Evolutionary conservation across 2,329 filamentous ascomycete species (phyloP).

Genomic region (Cladophialophora exuberans): DNA sequence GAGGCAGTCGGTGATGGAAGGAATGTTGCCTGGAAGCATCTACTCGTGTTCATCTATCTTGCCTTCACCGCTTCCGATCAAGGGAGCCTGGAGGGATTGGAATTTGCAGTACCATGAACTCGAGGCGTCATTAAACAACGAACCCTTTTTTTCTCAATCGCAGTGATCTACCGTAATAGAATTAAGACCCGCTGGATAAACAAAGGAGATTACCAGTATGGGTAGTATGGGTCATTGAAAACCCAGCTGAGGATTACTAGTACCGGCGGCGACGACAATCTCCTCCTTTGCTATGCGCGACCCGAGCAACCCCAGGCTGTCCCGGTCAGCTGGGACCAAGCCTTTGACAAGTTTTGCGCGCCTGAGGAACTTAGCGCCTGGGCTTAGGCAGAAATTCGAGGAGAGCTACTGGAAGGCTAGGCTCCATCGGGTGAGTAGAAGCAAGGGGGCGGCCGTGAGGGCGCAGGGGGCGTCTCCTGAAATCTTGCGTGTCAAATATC

Average conservation of each 20-base stretch:
- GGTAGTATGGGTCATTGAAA: constrained; percentile 7
- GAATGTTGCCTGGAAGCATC: no score
- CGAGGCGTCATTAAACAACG: no score
- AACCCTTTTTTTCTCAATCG: no score
- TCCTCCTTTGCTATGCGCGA: constrained; percentile 14
- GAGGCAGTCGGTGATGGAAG: no score
- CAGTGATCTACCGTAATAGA: no score
- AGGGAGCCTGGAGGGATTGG: no score
- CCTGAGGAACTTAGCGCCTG: constrained; percentile 17
- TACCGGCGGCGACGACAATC: constrained; percentile 13
- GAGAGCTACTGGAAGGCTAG: constrained; percentile 3
- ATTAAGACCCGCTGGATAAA: not conserved
- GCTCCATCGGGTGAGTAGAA: constrained; percentile 20
- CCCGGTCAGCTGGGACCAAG: constrained; percentile 29
- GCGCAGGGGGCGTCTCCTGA: constrained; percentile 12
- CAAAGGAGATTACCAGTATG: constrained; percentile 4
- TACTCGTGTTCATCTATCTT: no score
- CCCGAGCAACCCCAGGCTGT: constrained; percentile 25
- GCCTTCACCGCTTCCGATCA: no score
- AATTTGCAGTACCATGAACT: no score
- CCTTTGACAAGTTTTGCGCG: constrained; percentile 19
- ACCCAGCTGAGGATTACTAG: constrained; percentile 10
- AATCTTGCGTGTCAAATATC: constrained; percentile 18
- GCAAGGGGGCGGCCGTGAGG: constrained; percentile 18
- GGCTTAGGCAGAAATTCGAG: constrained; percentile 14